phyloP scores from a whole-genome alignment of 2,329 filamentous ascomycete genomes.

The Verruconis gallopava region DNA sequence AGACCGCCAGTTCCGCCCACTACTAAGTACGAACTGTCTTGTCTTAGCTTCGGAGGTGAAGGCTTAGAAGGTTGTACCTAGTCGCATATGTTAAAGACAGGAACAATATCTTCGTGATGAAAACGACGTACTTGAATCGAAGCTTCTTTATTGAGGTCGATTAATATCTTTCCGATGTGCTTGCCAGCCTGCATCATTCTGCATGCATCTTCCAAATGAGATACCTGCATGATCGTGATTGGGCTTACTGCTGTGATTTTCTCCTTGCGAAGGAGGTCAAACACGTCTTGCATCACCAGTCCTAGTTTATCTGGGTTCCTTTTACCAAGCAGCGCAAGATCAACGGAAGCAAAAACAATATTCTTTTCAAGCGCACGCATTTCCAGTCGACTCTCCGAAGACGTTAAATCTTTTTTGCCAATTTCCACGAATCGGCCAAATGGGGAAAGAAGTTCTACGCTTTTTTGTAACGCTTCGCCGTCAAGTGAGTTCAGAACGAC shows the following conservation, averaged over 20 bases:
- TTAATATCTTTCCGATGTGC: slow-evolving; percentile 2
- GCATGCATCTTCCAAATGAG: background rate
- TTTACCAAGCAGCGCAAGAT: background rate
- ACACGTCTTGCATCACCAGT: background rate
- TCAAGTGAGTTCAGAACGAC: slow-evolving; percentile 20
- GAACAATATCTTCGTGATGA: too few relatives aligned
- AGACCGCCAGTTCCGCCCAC: slow-evolving; percentile 19
- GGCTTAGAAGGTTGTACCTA: too few relatives aligned
- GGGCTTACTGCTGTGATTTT: background rate
- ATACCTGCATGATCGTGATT: background rate
- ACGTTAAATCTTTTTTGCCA: slow-evolving; percentile 15
- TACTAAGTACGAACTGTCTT: slow-evolving; percentile 18
- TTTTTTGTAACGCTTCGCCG: slow-evolving; percentile 17
- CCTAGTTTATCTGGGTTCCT: background rate
- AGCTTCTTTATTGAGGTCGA: background rate
- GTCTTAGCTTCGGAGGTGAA: too few relatives aligned
- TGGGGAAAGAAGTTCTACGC: slow-evolving; percentile 16
- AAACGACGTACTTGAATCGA: too few relatives aligned
- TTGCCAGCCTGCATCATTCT: background rate
- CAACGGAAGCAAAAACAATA: background rate
- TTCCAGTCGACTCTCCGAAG: slow-evolving; percentile 11
- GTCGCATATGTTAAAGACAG: too few relatives aligned
- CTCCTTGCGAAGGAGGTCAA: background rate
- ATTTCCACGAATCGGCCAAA: slow-evolving; percentile 24
- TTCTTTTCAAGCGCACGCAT: slow-evolving; percentile 2